Evolutionary conservation across 2,329 filamentous ascomycete genomes (phyloP).

Genomic region (Ophiognomonia clavigignenti-juglandacearum): DNA sequence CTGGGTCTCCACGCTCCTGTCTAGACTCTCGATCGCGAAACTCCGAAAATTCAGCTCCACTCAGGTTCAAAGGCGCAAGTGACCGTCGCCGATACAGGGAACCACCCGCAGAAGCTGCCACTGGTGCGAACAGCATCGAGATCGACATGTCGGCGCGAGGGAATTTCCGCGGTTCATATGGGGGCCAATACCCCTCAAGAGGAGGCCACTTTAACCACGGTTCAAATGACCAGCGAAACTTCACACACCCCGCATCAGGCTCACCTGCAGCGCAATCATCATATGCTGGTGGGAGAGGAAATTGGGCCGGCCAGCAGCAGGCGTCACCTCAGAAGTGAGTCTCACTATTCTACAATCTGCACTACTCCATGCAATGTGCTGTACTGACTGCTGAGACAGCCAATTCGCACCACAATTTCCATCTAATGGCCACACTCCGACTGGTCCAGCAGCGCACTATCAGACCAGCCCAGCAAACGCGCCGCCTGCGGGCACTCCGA

Average conservation of each 20-base stretch:
- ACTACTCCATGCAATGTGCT: background rate
- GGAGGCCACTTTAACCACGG: conserved; percentile 28
- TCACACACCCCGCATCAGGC: conserved; percentile 38
- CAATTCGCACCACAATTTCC: conserved; percentile 60
- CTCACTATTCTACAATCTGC: background rate
- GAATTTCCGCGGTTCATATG: conserved; percentile 37
- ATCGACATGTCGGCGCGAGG: conserved; percentile 44
- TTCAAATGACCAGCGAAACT: conserved; percentile 30
- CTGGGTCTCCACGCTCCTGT: background rate
- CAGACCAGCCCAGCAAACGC: conserved; percentile 42
- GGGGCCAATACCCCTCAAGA: conserved; percentile 31
- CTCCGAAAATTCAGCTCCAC: conserved; percentile 6
- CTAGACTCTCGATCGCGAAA: conserved; percentile 4
- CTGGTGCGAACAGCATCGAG: conserved; percentile 46
- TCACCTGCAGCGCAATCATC: conserved; percentile 39
- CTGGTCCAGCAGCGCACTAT: conserved; percentile 45
- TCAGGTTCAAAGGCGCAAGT: conserved; percentile 29
- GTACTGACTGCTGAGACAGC: conserved; percentile 35
- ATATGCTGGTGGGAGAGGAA: conserved; percentile 34
- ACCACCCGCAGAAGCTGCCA: conserved; percentile 31
- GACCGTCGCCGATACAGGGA: background rate
- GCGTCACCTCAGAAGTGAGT: conserved; percentile 38
- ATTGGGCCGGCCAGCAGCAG: conserved; percentile 32
- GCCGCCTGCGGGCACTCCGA: conserved; percentile 50
- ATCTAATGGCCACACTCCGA: conserved; percentile 46